Evolutionary conservation across 768 basidiomycete genomes (phyloP).

Genomic region (Exsudoporus frostii): DNA sequence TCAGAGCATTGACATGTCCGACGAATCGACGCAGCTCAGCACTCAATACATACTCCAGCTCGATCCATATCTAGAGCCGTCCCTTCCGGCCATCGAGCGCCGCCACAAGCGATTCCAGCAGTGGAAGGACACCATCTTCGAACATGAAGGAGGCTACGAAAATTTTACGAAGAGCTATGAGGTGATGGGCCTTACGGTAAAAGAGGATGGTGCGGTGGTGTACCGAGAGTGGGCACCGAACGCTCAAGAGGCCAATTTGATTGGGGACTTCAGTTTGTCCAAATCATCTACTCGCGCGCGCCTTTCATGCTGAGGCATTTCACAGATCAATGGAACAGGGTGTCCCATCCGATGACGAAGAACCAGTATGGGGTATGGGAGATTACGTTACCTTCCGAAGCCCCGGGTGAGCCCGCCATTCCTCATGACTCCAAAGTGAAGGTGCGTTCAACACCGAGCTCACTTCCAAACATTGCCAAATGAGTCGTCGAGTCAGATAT

Average conservation of each 20-base stretch:
- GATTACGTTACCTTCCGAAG: slow-evolving; percentile 65
- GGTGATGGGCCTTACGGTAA: slow-evolving; percentile 71
- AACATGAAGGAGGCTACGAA: slow-evolving; percentile 81
- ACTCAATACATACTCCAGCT: slow-evolving; percentile 55
- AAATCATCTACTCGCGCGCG: not conserved
- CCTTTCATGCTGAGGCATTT: slow-evolving; percentile 1
- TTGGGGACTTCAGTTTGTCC: slow-evolving; percentile 94
- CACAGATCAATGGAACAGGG: slow-evolving; percentile 84
- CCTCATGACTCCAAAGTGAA: slow-evolving; percentile 96
- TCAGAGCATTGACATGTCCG: slow-evolving; percentile 34
- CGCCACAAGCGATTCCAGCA: slow-evolving; percentile 65
- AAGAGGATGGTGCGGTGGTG: slow-evolving; percentile 59
- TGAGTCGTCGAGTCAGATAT: slow-evolving; percentile 56
- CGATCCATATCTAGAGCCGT: slow-evolving; percentile 75
- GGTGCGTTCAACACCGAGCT: slow-evolving; percentile 39
- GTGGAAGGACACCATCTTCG: slow-evolving; percentile 74
- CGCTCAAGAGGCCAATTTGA: slow-evolving; percentile 74
- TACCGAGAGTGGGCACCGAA: slow-evolving; percentile 98
- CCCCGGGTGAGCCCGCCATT: slow-evolving; percentile 74
- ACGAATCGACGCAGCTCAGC: slow-evolving; percentile 45
- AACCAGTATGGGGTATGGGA: slow-evolving; percentile 89
- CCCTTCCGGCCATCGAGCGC: slow-evolving; percentile 63
- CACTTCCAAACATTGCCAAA: not conserved
- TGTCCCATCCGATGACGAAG: slow-evolving; percentile 82
- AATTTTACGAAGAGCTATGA: slow-evolving; percentile 57